Conservation (phyloP, 2,329 filamentous ascomycete genomes). For the Capronia coronata region DNA sequence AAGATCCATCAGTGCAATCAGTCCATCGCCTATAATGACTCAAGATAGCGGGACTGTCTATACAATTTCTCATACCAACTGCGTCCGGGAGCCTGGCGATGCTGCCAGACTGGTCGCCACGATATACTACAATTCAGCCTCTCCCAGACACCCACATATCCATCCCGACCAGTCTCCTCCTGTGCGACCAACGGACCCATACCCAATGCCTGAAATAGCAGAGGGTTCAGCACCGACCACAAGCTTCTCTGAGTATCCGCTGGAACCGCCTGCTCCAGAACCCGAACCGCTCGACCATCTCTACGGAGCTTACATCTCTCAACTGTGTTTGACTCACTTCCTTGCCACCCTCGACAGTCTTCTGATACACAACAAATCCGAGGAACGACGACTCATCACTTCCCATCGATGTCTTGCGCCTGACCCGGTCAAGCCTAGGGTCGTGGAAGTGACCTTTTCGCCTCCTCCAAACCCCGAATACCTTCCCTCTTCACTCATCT, state of each 20-base stretch:
- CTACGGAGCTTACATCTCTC: slow-evolving; percentile 50
- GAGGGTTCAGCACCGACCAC: slow-evolving; percentile 46
- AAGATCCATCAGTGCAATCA: slow-evolving; percentile 25
- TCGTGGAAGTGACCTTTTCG: slow-evolving; percentile 49
- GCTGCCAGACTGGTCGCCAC: slow-evolving; percentile 43
- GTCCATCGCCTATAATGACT: slow-evolving; percentile 29
- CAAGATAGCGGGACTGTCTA: slow-evolving; percentile 44
- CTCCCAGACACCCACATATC: slow-evolving; percentile 40
- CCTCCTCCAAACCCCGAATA: slow-evolving; percentile 45
- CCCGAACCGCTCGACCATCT: slow-evolving; percentile 51
- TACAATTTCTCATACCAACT: slow-evolving; percentile 41
- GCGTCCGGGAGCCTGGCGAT: slow-evolving; percentile 36
- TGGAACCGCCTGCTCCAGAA: slow-evolving; percentile 49
- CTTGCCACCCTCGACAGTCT: slow-evolving; percentile 47
- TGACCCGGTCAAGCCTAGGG: slow-evolving; percentile 37
- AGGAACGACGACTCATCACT: slow-evolving; percentile 42
- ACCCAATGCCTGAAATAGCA: slow-evolving; percentile 38
- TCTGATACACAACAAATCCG: slow-evolving; percentile 32
- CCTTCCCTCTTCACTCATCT: slow-evolving; percentile 57
- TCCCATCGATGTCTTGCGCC: slow-evolving; percentile 44
- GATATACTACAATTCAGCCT: slow-evolving; percentile 43
- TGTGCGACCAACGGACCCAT: slow-evolving; percentile 33
- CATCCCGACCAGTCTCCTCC: slow-evolving; percentile 44
- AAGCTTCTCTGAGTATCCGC: slow-evolving; percentile 48
- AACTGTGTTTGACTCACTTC: slow-evolving; percentile 52